These are phyloP conservation scores for Colletotrichum navitas DNA, from an alignment of 2,329 filamentous ascomycete species.

Conservation along the genomic window DNA sequence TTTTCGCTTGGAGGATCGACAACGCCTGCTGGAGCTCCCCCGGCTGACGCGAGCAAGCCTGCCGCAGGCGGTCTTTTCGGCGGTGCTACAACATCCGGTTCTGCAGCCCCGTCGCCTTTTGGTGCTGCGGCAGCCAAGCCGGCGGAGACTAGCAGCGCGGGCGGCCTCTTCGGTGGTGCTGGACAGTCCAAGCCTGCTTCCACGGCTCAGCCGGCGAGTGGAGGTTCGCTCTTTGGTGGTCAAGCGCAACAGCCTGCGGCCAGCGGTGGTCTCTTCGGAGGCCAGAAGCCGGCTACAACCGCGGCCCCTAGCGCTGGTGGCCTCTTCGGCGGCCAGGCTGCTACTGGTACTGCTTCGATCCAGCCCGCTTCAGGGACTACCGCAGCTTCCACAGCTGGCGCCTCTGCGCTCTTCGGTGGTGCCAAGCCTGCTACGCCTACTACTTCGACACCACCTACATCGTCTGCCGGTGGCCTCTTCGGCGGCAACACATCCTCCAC, in stretches of 20 bases:
- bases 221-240: conserved; percentile 41
- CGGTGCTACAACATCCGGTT: conserved; percentile 36
- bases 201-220: conserved; percentile 37
- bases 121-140: conserved; percentile 35
- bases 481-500: conserved; percentile 56
- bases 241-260: conserved; percentile 38
- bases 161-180: conserved; percentile 49
- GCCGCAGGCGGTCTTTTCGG: conserved; percentile 51
- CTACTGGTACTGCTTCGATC: conserved; percentile 39
- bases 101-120: conserved; percentile 36
- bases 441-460: conserved; percentile 43
- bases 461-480: conserved; percentile 52
- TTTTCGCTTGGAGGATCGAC: conserved; percentile 64
- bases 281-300: conserved; percentile 27
- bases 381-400: conserved; percentile 41
- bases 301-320: conserved; percentile 31
- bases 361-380: conserved; percentile 48
- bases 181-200: conserved; percentile 48
- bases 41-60: conserved; percentile 52
- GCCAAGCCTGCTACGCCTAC: conserved; percentile 54
- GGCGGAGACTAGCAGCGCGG: conserved; percentile 38
- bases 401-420: conserved; percentile 56
- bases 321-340: conserved; percentile 38
- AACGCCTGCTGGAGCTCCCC: conserved; percentile 68
- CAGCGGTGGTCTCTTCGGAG: conserved; percentile 46